A percentile compares a stretch with the other conserved stretches of the same genome.
Evolutionary conservation across 2,329 filamentous ascomycete genomes (phyloP).

Genomic region (Gnomoniopsis smithogilvyi): DNA sequence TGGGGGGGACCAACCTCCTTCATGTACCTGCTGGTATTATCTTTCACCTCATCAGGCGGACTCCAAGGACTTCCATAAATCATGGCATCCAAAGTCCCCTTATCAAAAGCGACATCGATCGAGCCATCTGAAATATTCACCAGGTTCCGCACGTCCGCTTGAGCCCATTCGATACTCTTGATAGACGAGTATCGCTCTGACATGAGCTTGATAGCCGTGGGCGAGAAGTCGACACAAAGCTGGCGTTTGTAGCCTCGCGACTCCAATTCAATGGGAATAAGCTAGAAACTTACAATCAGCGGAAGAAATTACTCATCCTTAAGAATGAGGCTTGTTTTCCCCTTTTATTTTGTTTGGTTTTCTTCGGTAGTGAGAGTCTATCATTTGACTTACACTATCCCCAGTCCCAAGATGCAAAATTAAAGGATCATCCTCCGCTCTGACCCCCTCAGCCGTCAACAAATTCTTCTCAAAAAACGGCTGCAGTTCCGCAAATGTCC

Average conservation of each 20-base stretch:
- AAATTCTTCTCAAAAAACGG: conserved; percentile 44
- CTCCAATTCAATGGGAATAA: conserved; percentile 46
- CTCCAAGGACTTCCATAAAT: conserved; percentile 52
- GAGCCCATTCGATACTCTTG: conserved; percentile 44
- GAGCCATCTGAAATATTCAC: conserved; percentile 33
- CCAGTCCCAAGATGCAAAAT: conserved; percentile 58
- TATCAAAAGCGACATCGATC: conserved; percentile 53
- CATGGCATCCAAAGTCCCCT: conserved; percentile 54
- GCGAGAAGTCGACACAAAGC: conserved; percentile 55
- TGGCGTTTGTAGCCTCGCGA: conserved; percentile 47
- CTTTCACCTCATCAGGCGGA: conserved; percentile 44
- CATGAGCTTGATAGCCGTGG: conserved; percentile 52
- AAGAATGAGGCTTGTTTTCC: no score
- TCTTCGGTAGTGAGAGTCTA: neutral
- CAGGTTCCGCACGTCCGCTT: conserved; percentile 51
- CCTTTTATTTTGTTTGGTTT: no score
- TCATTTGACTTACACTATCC: conserved; percentile 45
- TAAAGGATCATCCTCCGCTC: conserved; percentile 30
- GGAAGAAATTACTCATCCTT: no score
- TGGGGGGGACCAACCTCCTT: conserved; percentile 30
- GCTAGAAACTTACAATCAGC: conserved; percentile 38
- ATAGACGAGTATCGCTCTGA: conserved; percentile 34
- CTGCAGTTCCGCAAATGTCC: conserved; percentile 43
- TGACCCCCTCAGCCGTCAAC: conserved; percentile 27
- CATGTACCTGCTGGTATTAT: conserved; percentile 47